Evolutionary conservation across 768 basidiomycete genomes (phyloP), one percentile per base, ranked within the genome.

Genomic region (Boletus barrowsii): DNA sequence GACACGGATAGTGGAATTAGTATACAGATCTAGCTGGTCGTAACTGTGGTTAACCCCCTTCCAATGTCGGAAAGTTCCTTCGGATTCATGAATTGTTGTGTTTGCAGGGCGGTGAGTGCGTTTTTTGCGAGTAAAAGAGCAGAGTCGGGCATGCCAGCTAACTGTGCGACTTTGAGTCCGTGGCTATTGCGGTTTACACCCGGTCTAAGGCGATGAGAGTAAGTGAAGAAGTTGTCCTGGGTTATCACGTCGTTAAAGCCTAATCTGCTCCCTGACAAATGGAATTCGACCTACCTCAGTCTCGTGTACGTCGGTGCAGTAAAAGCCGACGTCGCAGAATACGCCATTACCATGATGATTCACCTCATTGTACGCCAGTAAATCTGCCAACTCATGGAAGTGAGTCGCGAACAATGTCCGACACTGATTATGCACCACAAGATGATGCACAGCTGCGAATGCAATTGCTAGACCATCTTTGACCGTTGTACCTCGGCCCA

Each of bases 401-500:
- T 99, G 96, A n/a, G 96, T 99, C 8, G 96, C 96, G 65, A 98
- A 99, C 30, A 99, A 75, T n/a, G 91, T 80, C 17, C 93, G 83
- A 65, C 89, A 92, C 48, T 75, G 73, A 62, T 90, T 91, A 30
- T 81, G 79, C 35, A 80, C 73, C 37, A 84, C 72, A 18, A 98
- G 79, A 68, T 98, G 87, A 62, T 95, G 87, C 33, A 95, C 78
- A 3, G 92, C 85, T 7, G 92, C 90, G 64, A 93, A 98, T 17
- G 97, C 95, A 47, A 98, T 91, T 0, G 96, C 93, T 14, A 98
- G 71, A 10, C 96, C 96, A 63, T 97, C 95, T 56, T 84, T 84
- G 9, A 94, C 84, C 0, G 94, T 94, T 6, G 96, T 98, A 33
- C 96, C 96, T 61, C 96, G 76, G 7, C 96, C 96, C n/a, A 99